Evolutionary conservation across 768 basidiomycete genomes (phyloP).

Genomic region (Hygrocybe coccinea): DNA sequence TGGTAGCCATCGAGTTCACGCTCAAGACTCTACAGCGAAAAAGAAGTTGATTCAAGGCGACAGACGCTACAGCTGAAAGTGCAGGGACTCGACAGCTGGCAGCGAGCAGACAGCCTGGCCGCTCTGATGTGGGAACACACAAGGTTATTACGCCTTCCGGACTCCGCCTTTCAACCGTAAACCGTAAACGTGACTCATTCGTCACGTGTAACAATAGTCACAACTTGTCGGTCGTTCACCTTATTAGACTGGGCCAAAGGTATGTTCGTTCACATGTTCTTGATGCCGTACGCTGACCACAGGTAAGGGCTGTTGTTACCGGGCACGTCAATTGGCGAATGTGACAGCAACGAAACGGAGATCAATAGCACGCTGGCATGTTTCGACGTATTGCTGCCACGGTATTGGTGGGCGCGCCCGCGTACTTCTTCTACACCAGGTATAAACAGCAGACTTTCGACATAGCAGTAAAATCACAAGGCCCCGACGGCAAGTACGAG

Average conservation of each 20-base stretch:
- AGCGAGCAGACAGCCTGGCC: neutral
- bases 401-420: conserved; percentile 47
- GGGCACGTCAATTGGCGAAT: too few relatives aligned
- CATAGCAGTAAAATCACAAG: conserved; percentile 48
- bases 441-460: conserved; percentile 51
- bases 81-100: neutral
- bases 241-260: too few relatives aligned
- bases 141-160: neutral
- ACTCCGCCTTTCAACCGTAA: conserved; percentile 2
- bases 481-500: conserved; percentile 56
- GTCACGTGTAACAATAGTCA: neutral
- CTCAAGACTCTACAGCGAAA: conserved; percentile 1
- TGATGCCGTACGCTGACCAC: too few relatives aligned
- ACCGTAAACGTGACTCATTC: neutral
- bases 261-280: too few relatives aligned
- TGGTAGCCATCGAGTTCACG: conserved; percentile 1
- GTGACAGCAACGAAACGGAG: neutral
- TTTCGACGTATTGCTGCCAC: conserved; percentile 53
- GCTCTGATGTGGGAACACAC: neutral
- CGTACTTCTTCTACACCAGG: conserved; percentile 54
- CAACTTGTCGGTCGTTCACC: too few relatives aligned
- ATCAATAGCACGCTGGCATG: conserved; percentile 38
- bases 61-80: neutral
- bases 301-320: too few relatives aligned
- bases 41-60: conserved; percentile 2